Percentiles rank a stretch among this genome's conserved stretches.
phyloP scores from a whole-genome alignment of 2,329 filamentous ascomycete genomes.

The Xylaria sp. region DNA sequence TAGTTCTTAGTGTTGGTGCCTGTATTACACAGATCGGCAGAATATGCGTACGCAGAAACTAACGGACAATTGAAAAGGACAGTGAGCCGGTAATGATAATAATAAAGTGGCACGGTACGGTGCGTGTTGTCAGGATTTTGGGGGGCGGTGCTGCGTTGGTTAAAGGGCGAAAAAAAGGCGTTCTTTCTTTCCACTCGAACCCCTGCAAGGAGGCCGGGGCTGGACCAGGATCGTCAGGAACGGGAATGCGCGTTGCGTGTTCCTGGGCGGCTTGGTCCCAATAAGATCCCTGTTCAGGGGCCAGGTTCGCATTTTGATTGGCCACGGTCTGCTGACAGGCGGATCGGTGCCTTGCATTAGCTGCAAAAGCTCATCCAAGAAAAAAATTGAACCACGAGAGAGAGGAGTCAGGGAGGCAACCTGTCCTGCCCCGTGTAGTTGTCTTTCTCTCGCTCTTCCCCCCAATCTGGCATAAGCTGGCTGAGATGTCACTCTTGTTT shows the following conservation, averaged over 20 bases:
- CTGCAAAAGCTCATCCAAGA: conserved; percentile 20
- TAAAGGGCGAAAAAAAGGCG: conserved; percentile 14
- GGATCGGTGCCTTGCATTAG: conserved; percentile 40
- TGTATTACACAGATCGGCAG: conserved; percentile 10
- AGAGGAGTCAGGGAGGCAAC: conserved; percentile 19
- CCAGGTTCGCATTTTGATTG: conserved; percentile 14
- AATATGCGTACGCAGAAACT: neutral
- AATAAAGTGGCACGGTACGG: neutral
- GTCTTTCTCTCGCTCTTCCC: neutral
- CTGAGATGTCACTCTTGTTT: neutral
- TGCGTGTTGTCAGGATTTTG: conserved; percentile 17
- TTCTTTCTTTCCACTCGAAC: conserved; percentile 21
- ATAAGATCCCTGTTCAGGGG: conserved; percentile 18
- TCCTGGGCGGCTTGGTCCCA: conserved; percentile 5
- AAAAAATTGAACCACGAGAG: conserved; percentile 19
- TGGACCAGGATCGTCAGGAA: conserved; percentile 34
- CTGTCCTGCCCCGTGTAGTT: conserved; percentile 5
- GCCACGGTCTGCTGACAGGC: conserved; percentile 29
- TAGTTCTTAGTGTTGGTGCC: neutral
- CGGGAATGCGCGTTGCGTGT: conserved; percentile 23
- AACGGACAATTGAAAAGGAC: neutral
- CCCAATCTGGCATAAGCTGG: neutral
- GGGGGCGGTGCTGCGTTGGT: conserved; percentile 31
- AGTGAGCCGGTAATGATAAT: conserved; percentile 2
- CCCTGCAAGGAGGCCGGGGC: conserved; percentile 29